A percentile compares a stretch with the other conserved stretches of the same genome.
Conservation (phyloP, 2,329 filamentous ascomycete genomes). For the Pseudocercospora fuligena region DNA sequence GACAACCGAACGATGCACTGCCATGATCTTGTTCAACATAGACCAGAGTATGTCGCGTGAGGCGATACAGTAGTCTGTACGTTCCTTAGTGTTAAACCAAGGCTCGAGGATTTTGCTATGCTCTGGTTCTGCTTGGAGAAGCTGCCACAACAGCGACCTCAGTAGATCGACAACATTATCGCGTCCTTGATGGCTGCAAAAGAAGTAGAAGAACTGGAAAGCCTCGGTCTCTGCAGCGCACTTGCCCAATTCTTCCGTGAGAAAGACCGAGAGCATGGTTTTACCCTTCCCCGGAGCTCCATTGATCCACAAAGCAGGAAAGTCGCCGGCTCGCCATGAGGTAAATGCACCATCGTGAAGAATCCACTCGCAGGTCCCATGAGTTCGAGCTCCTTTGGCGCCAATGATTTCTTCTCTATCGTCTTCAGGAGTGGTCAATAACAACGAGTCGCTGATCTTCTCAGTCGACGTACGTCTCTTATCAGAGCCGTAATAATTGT, state of each 20-base stretch:
- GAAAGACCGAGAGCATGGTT: background rate
- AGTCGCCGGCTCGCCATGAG: background rate
- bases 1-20: background rate
- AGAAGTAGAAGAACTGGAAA: background rate
- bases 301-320: background rate
- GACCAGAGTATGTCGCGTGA: background rate
- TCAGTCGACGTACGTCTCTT: background rate
- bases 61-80: no score
- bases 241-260: background rate
- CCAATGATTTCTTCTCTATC: background rate
- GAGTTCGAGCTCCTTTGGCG: background rate
- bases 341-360: background rate
- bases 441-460: background rate
- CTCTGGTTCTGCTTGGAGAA: background rate
- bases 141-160: background rate
- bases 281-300: conserved; percentile 6
- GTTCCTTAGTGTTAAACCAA: background rate
- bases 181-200: background rate
- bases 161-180: background rate
- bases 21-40: background rate
- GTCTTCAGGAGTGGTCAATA: background rate
- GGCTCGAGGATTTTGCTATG: background rate
- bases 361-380: conserved; percentile 2
- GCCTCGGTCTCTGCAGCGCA: no score
- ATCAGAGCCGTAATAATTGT: background rate